These are phyloP conservation scores for Fusarium subtropicale DNA, from an alignment of 2,329 filamentous ascomycete species.

Conservation along the genomic window DNA sequence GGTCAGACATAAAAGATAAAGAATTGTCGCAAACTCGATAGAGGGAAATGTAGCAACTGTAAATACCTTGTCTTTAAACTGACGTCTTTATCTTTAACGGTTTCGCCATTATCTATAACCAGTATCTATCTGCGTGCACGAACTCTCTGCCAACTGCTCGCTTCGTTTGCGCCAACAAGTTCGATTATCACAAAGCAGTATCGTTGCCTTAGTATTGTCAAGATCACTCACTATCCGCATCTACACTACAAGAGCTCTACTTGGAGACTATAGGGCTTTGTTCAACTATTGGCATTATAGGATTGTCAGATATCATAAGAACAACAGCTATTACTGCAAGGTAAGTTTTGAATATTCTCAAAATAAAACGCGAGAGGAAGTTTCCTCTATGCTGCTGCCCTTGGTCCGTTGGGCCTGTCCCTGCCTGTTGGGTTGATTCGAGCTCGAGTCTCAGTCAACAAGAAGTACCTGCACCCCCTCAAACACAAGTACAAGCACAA, in stretches of 20 bases:
- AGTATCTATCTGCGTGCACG: conserved; percentile 1
- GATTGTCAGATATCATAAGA: conserved; percentile 16
- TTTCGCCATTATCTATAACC: conserved; percentile 8
- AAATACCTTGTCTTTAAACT: conserved; percentile 4
- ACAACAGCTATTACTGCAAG: conserved; percentile 4
- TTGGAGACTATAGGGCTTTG: conserved; percentile 6
- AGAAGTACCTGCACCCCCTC: conserved; percentile 15
- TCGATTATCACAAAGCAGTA: background rate
- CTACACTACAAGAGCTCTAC: conserved; percentile 5
- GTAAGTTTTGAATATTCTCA: conserved; percentile 21
- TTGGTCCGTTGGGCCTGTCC: conserved; percentile 46
- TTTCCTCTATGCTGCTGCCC: conserved; percentile 29
- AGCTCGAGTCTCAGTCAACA: conserved; percentile 29
- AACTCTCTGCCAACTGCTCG: conserved; percentile 4
- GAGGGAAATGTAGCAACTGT: conserved; percentile 15
- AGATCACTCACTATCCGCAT: background rate
- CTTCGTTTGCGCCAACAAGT: conserved; percentile 13
- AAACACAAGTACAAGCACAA: background rate
- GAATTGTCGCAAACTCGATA: conserved; percentile 14
- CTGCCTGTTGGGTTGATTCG: conserved; percentile 30
- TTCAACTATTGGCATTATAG: conserved; percentile 13
- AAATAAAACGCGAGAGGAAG: conserved; percentile 28
- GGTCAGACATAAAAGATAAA: conserved; percentile 36
- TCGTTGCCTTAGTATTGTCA: conserved; percentile 3
- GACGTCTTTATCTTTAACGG: conserved; percentile 12